Base-by-base conservation (phyloP, 1,284 basidiomycete species). In the Sanghuangporus sanghuang region DNA sequence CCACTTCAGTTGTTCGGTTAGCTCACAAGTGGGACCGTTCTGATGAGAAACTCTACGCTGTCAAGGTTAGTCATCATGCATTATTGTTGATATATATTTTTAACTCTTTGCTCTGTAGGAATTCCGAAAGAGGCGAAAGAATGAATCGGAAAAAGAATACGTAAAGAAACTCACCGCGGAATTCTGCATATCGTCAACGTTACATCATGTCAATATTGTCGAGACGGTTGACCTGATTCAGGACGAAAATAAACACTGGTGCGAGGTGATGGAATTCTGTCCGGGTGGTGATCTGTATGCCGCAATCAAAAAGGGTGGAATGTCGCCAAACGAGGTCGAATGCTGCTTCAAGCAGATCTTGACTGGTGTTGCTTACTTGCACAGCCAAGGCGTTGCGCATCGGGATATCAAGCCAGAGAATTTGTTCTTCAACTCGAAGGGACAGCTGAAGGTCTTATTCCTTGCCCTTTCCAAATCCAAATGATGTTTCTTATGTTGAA, bases 211-310 rank as follows among this genome's bases (percentile, higher is more conserved):
- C 74, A 99, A 99, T 76, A 85, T 99, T 71, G 96, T 99, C 72
- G 96, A 99, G 80, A 99, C 96, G 2, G 97, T 99, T 66, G 96
- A 99, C 77, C 86, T 99, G 68, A 92, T 99, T 32, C 96, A 99
- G 73, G 96, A 99, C 76, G 96, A 99, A 77, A 87, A 82, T 68
- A 89, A 93, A 67, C 90, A 95, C 72, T 99, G 96, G 96, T 99
- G 96, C 74, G 96, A 99, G 76, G 96, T 99, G 66, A 98, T 99
- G 97, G 97, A 99, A 77, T 98, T 96, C 73, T 98, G 96, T 75
- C 93, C 94, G 1, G 96, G 96, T 59, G 96, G 96, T 5, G 96
- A 98, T 77, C 81, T 98, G 40, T 98, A 98, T 73, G 95, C 95
- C 27, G 95, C 95, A 42, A 98, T 98, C 81, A 98, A 98, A 83